phyloP scores from a whole-genome alignment of 1,284 basidiomycete species.

The Rhodotorula sp. region DNA sequence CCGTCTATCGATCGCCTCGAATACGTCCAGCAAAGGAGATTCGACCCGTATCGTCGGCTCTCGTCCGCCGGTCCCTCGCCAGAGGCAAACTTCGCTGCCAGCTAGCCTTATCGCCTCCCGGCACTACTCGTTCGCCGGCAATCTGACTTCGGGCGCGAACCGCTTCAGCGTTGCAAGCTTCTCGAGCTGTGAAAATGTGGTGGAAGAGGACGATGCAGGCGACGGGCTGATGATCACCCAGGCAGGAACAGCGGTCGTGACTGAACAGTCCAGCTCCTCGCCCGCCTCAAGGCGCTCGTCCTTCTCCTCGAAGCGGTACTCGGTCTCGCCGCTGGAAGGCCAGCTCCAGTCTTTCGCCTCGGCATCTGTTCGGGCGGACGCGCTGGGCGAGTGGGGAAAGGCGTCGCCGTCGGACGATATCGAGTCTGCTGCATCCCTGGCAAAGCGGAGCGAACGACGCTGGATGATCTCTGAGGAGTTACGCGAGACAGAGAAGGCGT shows the following conservation, averaged over 20 bases:
- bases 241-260: not conserved
- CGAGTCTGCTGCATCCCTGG: not conserved
- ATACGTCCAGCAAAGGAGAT: not conserved
- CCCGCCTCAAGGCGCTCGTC: not conserved
- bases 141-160: not conserved
- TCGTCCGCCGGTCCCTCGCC: not conserved
- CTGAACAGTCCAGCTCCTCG: slow-evolving; percentile 1
- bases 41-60: not conserved
- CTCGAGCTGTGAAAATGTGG: slow-evolving; percentile 36
- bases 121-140: slow-evolving; percentile 19
- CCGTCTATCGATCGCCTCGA: not conserved
- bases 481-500: slow-evolving; percentile 72
- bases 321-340: not conserved
- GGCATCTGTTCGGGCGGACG: not conserved
- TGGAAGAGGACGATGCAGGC: slow-evolving; percentile 30
- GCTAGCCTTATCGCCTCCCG: slow-evolving; percentile 24
- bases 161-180: slow-evolving; percentile 34
- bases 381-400: no score
- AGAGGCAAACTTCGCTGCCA: slow-evolving; percentile 8
- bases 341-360: slow-evolving; percentile 1
- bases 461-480: slow-evolving; percentile 69
- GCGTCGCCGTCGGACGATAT: not conserved
- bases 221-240: not conserved
- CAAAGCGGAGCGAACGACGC: slow-evolving; percentile 52
- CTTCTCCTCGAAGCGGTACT: not conserved